Evolutionary conservation across 495 filamentous ascomycete genomes (phyloP).

Genomic region (Penicillium parvum): DNA sequence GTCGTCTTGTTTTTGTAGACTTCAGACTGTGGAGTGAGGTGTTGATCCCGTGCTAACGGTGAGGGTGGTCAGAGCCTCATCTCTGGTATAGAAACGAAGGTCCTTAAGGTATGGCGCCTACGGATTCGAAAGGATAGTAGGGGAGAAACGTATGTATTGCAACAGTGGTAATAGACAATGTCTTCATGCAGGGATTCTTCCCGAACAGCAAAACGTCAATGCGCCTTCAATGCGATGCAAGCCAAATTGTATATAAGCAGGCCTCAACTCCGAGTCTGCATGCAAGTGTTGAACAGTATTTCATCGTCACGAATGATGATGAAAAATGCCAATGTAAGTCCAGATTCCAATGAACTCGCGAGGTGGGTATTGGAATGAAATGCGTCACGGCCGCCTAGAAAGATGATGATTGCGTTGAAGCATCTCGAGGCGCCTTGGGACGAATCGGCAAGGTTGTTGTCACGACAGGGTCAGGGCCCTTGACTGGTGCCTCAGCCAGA

Average conservation of each 20-base stretch:
- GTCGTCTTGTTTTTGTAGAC: slow-evolving; percentile 60
- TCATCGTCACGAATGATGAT: slow-evolving; percentile 14
- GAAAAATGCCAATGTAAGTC: slow-evolving; percentile 13
- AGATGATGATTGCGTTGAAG: too few relatives aligned
- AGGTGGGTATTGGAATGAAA: slow-evolving; percentile 10
- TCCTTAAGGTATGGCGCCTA: too few relatives aligned
- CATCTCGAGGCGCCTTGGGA: slow-evolving; percentile 13
- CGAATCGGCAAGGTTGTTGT: slow-evolving; percentile 21
- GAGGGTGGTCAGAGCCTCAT: too few relatives aligned
- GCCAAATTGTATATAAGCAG: slow-evolving; percentile 14
- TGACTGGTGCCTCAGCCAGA: slow-evolving; percentile 4
- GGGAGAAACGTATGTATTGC: slow-evolving; percentile 3
- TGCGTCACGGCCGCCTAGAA: neutral
- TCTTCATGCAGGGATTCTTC: neutral
- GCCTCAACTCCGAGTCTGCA: slow-evolving; percentile 19
- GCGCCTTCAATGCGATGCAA: slow-evolving; percentile 21
- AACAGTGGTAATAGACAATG: neutral
- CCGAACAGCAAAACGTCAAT: slow-evolving; percentile 6
- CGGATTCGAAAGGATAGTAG: too few relatives aligned
- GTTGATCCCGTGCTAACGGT: too few relatives aligned
- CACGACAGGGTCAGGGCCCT: too few relatives aligned
- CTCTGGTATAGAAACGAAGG: too few relatives aligned
- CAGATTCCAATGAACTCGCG: slow-evolving; percentile 10
- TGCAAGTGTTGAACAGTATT: slow-evolving; percentile 26
- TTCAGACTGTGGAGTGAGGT: too few relatives aligned